Base-by-base conservation (phyloP, 768 basidiomycete genomes). In the Phaeotremella skinneri region DNA sequence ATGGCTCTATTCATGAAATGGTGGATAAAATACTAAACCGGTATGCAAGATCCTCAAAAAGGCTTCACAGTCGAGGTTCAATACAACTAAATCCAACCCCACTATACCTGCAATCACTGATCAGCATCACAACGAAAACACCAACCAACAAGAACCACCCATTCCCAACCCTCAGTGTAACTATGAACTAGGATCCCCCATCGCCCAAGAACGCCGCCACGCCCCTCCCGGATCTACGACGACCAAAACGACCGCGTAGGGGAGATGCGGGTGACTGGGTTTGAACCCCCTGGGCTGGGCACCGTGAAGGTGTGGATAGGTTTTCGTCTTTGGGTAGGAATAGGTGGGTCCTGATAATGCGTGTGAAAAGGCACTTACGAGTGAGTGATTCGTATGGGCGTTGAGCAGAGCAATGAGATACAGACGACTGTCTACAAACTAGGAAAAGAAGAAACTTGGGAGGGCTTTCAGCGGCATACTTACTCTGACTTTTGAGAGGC, bases 141-240 rank as follows among this genome's bases (percentile, higher is more conserved):
- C 39, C n/a, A 41, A 53, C 2, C 16, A 45, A 21, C n/a, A 41
- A 27, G 31, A 23, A 2, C 20, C 2, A 17, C 4, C 41, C 21
- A 48, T 14, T 45, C 21, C 43, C 43, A 45, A 45, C 64, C 67
- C 69, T 71, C 69, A 71, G 69, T 71, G 69, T 71, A 71, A 71
- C 69, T 71, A 71, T 71, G 69, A 71, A 61, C 63, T 66, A 68
- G 51, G 50, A n/a, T 59, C 69, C 69, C 64, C 61, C 67, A 64
- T 62, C 49, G 60, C 61, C 61, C 67, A 58, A 64, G 67, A 45
- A 45, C 43, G 43, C 43, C 69, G 61, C 60, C 63, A 30, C 56
- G 49, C 52, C 21, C 50, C 49, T 37, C 49, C 51, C 27, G 31
- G 21, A 49, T 29, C 52, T 54, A 34, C 37, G 52, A 52, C 52